Percentiles rank a stretch among this genome's conserved stretches.
phyloP scores from a whole-genome alignment of 495 filamentous ascomycete genomes.

The Poronia punctata region DNA sequence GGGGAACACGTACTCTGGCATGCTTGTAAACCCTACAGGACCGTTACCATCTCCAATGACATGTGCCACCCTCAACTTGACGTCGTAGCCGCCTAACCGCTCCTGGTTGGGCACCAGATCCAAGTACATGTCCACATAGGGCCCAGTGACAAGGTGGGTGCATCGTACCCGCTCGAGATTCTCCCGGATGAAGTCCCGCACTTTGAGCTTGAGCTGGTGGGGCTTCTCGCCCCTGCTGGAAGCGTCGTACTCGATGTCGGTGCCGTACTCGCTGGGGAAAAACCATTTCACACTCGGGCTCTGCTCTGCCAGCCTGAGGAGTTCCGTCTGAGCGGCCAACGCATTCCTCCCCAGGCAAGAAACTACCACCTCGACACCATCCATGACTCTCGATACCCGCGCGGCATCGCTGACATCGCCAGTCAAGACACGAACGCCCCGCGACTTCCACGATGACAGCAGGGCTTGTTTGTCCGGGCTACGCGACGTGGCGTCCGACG shows the following conservation, averaged over 20 bases:
- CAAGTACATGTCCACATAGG: slow-evolving; percentile 62
- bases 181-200: slow-evolving; percentile 51
- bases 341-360: slow-evolving; percentile 55
- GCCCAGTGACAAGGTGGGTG: slow-evolving; percentile 64
- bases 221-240: slow-evolving; percentile 55
- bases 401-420: slow-evolving; percentile 49
- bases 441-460: slow-evolving; percentile 39
- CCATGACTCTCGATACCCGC: slow-evolving; percentile 48
- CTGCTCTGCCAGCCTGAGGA: slow-evolving; percentile 52
- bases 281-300: slow-evolving; percentile 55
- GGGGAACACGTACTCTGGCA: slow-evolving; percentile 56
- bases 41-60: slow-evolving; percentile 51
- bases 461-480: slow-evolving; percentile 36
- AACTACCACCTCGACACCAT: slow-evolving; percentile 58
- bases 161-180: slow-evolving; percentile 47
- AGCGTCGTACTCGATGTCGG: slow-evolving; percentile 61
- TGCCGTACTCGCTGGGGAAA: slow-evolving; percentile 68
- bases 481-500: slow-evolving; percentile 45
- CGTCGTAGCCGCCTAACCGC: slow-evolving; percentile 48
- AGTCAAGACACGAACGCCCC: slow-evolving; percentile 51
- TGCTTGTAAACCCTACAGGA: slow-evolving; percentile 56
- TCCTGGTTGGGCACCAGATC: slow-evolving; percentile 26
- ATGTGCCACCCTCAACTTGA: slow-evolving; percentile 47
- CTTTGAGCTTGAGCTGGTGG: slow-evolving; percentile 62
- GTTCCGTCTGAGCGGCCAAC: slow-evolving; percentile 50